These are phyloP conservation scores for Plectosphaerella cucumerina DNA, from an alignment of 2,329 filamentous ascomycete genomes.

Conservation along the genomic window DNA sequence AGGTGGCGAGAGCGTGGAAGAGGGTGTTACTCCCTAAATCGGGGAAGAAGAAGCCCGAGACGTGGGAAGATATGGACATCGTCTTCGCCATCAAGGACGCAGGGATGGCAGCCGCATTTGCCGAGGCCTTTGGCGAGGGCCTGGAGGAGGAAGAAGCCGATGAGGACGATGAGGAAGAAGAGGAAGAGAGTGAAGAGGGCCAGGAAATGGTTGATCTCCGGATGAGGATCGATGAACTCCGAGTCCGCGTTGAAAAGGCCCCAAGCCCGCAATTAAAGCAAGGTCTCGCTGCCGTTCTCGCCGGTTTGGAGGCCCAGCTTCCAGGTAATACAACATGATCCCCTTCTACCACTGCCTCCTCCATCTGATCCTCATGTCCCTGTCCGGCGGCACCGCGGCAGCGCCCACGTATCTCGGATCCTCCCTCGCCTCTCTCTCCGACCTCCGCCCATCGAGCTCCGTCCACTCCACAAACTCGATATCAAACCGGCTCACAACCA, in stretches of 20 bases:
- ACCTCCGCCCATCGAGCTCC: constrained; percentile 1
- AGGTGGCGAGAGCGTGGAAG: constrained; percentile 52
- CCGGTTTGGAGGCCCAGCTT: constrained; percentile 18
- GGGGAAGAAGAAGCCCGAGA: constrained; percentile 16
- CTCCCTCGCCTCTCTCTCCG: constrained; percentile 5
- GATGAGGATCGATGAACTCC: constrained; percentile 22
- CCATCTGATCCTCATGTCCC: constrained; percentile 7
- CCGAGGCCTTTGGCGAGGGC: constrained; percentile 38
- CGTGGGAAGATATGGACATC: constrained; percentile 42
- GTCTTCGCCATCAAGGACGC: constrained; percentile 54
- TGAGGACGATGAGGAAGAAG: constrained; percentile 12
- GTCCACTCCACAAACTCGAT: constrained; percentile 20
- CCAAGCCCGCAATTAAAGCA: constrained; percentile 18
- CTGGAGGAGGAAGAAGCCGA: constrained; percentile 18
- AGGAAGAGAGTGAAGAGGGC: constrained; percentile 4
- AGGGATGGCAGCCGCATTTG: constrained; percentile 48
- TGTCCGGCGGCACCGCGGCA: constrained; percentile 10
- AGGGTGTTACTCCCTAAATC: constrained; percentile 21
- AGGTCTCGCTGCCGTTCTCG: constrained; percentile 21
- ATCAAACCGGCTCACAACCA: constrained; percentile 24
- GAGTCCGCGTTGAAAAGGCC: constrained; percentile 17
- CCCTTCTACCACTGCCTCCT: neutral
- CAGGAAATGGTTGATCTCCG: constrained; percentile 16
- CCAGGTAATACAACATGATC: neutral
- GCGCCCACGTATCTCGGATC: constrained; percentile 7